Evolutionary conservation across 2,329 filamentous ascomycete species (phyloP).

Genomic region (Ascosphaera aggregata): DNA sequence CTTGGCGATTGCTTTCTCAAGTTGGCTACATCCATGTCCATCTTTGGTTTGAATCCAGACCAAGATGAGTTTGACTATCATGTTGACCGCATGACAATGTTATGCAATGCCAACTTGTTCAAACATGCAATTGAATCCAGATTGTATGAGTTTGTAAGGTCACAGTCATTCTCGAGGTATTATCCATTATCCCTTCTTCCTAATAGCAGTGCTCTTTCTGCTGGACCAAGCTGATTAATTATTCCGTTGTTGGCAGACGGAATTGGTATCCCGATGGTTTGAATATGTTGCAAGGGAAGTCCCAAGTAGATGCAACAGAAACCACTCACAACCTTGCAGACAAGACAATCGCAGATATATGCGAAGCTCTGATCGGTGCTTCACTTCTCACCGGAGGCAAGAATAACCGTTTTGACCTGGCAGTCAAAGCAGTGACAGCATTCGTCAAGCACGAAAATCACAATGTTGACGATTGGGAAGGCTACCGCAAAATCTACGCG

Average conservation of each 20-base stretch:
- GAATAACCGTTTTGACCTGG: conserved; percentile 28
- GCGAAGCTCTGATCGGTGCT: conserved; percentile 81
- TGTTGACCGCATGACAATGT: conserved; percentile 67
- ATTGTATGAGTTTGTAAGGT: conserved; percentile 56
- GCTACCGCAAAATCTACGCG: conserved; percentile 48
- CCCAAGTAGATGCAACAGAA: conserved; percentile 19
- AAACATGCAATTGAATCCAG: conserved; percentile 44
- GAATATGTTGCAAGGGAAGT: conserved; percentile 49
- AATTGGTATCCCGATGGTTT: conserved; percentile 76
- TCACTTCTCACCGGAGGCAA: conserved; percentile 36
- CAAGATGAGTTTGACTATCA: conserved; percentile 74
- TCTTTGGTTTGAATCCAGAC: conserved; percentile 54
- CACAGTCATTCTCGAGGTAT: conserved; percentile 52
- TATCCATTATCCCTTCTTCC: too few species aligned
- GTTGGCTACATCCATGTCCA: conserved; percentile 76
- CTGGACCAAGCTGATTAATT: too few species aligned
- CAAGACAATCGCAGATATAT: conserved; percentile 86
- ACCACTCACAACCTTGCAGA: conserved; percentile 47
- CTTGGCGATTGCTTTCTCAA: conserved; percentile 88
- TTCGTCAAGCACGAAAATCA: conserved; percentile 50
- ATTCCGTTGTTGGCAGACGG: conserved; percentile 28
- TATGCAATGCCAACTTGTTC: conserved; percentile 82
- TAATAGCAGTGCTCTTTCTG: too few species aligned
- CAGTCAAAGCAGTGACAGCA: conserved; percentile 31
- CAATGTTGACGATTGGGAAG: conserved; percentile 40